Conservation (phyloP, 257 asterid species). For the Ajuga chamaepitys region DNA sequence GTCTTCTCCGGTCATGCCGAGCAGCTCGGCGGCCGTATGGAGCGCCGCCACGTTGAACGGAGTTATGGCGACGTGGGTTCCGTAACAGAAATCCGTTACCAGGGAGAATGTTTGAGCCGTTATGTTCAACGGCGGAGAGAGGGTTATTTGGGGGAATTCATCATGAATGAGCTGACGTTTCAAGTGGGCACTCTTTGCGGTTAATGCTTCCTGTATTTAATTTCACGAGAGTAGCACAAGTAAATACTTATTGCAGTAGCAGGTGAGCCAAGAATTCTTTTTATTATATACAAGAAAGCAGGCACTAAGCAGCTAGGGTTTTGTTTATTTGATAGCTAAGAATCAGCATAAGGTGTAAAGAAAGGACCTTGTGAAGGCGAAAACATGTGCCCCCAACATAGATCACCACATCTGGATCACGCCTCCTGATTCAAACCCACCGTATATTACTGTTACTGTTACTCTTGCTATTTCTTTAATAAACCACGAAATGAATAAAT, state of each 20-base stretch:
- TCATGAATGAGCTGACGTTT: conserved; percentile 46
- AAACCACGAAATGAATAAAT: not conserved
- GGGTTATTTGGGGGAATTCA: conserved; percentile 50
- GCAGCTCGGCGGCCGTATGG: conserved; percentile 66
- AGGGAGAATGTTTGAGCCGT: conserved; percentile 60
- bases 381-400: conserved; percentile 45
- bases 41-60: conserved; percentile 81
- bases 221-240: conserved; percentile 15
- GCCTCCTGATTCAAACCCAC: not conserved
- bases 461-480: no score
- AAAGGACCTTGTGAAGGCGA: conserved; percentile 56
- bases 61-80: conserved; percentile 43
- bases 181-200: conserved; percentile 48
- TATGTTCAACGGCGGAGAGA: conserved; percentile 77
- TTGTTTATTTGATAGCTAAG: no score
- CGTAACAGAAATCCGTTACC: conserved; percentile 66
- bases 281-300: no score
- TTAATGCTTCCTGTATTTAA: conserved; percentile 55
- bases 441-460: no score
- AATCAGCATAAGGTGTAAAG: not conserved
- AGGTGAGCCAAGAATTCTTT: no score
- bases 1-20: conserved; percentile 57
- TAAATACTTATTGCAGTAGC: not conserved
- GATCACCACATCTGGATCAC: conserved; percentile 60
- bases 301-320: no score